Base-by-base conservation (phyloP, 768 basidiomycete genomes). In the Xerocomus spinulosus region DNA sequence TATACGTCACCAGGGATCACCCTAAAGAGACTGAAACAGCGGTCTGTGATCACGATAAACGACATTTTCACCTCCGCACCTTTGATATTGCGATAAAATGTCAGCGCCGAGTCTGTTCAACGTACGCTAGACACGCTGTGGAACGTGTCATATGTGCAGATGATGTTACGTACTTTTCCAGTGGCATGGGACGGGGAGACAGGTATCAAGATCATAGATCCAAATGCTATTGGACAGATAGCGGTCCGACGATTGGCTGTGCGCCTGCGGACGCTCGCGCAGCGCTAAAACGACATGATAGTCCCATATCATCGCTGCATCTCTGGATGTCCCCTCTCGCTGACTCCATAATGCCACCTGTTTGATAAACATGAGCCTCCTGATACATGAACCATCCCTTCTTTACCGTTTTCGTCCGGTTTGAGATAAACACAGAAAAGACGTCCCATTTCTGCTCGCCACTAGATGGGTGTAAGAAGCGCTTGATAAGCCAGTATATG, bases 131-230 rank as follows among this genome's bases (percentile, higher is more conserved):
- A 45, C 49, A 56, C 45, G 49, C 46, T 57, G 51, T 56, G 55
- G 48, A 48, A 52, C 53, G 53, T 54, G n/a, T n/a, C n/a, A 46
- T 35, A 36, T 38, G 41, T 28, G 46, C 49, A 52, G 46, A 25
- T 34, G 40, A 42, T 26, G 20, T 48, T 49, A 54, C 71, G 49
- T 59, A 76, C 82, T 76, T 67, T 72, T 59, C 71, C 73, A 71
- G 39, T 60, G 58, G 59, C 76, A 82, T 34, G 85, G 85, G 47
- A 73, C 51, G 9, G 69, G 63, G 36, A 83, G 69, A 33, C 57
- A 54, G 18, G 77, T 80, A 62, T 88, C 85, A 44, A 81, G 76
- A 67, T 88, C 85, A 66, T 87, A 88, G 26, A 85, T 74, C 83
- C 82, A 85, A 38, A 65, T 60, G 34, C 43, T 53, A n/a, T 26